Evolutionary conservation across 768 basidiomycete species (phyloP), one percentile per base, ranked within the genome.

Genomic region (Lanmaoa rubissima): DNA sequence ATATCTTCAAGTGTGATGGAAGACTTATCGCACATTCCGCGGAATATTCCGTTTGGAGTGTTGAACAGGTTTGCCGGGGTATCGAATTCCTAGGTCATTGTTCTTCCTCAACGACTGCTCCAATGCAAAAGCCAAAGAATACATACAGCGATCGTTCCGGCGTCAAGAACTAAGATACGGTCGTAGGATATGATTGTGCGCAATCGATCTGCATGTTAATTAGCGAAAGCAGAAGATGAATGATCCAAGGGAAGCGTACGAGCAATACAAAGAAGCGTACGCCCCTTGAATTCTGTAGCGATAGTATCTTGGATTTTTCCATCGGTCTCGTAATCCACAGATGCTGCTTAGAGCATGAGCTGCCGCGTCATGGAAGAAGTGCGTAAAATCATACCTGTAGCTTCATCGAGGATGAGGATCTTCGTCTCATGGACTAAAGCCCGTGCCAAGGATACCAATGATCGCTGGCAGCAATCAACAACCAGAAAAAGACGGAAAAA

Each of bases 221-320:
- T 19, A 62, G 49, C 45, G 44, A 54, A 53, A 5, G 17, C 17
- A n/a, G 14, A 36, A 17, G 46, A 16, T 17, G 16, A 47, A 36
- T 36, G 16, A 14, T 8, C 7, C 11, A 26, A 17, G 46, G 46
- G 19, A 28, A 41, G 79, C 88, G 71, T 63, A 90, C 87, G 92
- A 58, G 90, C 90, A 58, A 95, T 94, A 71, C 90, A 93, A 16
- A 95, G 73, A 53, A 95, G 82, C 0, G 94, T 96, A 60, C 87
- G 85, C 69, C 93, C 87, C 43, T 79, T 75, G 76, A 96, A 98
- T 75, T 90, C 88, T 48, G 78, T 77, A 1, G 90, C 81, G 59
- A 98, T 96, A 6, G 94, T 96, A 60, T 89, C 82, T 68, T 97
- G 94, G 57, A 98, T 94, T 69, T 90, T 91, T 55, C 85, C 76